Evolutionary conservation across 768 basidiomycete species (phyloP).

Genomic region (Tricholomella constricta): DNA sequence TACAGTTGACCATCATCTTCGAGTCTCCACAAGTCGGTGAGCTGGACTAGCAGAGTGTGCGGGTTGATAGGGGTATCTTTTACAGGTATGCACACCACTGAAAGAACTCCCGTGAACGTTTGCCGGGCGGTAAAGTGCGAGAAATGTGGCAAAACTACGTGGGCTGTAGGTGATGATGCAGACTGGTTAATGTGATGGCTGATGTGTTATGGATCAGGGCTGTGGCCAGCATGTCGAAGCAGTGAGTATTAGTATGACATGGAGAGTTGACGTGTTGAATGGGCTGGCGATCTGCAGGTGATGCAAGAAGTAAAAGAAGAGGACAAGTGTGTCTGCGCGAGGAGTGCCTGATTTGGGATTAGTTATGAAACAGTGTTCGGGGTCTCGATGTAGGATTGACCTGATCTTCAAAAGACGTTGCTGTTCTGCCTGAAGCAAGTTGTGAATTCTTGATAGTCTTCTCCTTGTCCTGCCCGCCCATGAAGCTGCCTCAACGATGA

Average conservation of each 20-base stretch:
- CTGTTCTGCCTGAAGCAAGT: conserved; percentile 8
- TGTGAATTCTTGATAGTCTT: conserved; percentile 9
- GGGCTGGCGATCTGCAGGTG: conserved; percentile 36
- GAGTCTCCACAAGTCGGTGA: background rate
- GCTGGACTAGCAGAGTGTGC: no score
- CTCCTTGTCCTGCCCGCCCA: conserved; percentile 22
- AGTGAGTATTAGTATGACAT: no score
- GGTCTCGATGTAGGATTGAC: conserved; percentile 28
- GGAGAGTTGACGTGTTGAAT: conserved; percentile 6
- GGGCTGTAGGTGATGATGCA: conserved; percentile 67
- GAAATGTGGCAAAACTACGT: conserved; percentile 68
- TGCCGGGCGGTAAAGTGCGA: conserved; percentile 62
- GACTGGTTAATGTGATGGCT: conserved; percentile 6
- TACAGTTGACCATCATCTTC: background rate
- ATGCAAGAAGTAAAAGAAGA: conserved; percentile 49
- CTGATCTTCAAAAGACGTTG: conserved; percentile 34
- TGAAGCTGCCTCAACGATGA: conserved; percentile 27
- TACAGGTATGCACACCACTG: no score
- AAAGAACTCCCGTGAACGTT: conserved; percentile 48
- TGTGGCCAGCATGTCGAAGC: conserved; percentile 67
- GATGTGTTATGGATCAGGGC: conserved; percentile 64
- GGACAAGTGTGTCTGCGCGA: conserved; percentile 45
- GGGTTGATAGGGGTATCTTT: no score
- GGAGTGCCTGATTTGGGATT: conserved; percentile 16
- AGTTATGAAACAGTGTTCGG: conserved; percentile 23